These are phyloP conservation scores for Komagataella ulmi DNA, from an alignment of 805 yeast genomes.

Conservation along the genomic window DNA sequence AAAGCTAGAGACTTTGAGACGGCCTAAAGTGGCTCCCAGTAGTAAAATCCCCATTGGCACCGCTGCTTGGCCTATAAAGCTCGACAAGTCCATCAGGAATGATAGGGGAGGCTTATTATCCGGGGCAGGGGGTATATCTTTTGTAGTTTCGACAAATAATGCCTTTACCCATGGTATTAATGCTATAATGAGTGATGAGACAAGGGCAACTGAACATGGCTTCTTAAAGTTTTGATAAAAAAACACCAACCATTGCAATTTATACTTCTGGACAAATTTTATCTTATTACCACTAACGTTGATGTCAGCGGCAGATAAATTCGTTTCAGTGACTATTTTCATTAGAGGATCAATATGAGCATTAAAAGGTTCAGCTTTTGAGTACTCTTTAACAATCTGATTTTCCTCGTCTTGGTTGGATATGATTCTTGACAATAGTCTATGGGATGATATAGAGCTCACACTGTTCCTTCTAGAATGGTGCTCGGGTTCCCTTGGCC, in stretches of 20 bases:
- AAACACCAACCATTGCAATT: slow-evolving; percentile 15
- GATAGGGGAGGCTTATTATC: slow-evolving; percentile 41
- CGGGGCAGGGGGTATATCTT: slow-evolving; percentile 24
- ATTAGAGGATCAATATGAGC: slow-evolving; percentile 12
- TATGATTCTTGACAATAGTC: neutral
- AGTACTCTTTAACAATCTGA: slow-evolving; percentile 20
- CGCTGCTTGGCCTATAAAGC: slow-evolving; percentile 36
- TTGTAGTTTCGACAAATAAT: slow-evolving; percentile 22
- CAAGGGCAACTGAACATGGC: slow-evolving; percentile 34
- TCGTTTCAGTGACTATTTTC: slow-evolving; percentile 21
- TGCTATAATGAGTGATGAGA: slow-evolving; percentile 31
- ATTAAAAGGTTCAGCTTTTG: slow-evolving; percentile 19
- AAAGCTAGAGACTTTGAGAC: slow-evolving; percentile 30
- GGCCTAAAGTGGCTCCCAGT: slow-evolving; percentile 39
- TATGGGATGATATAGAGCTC: neutral
- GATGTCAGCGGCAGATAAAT: slow-evolving; percentile 13
- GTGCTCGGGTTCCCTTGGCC: neutral
- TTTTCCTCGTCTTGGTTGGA: slow-evolving; percentile 5
- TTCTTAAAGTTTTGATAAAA: slow-evolving; percentile 30
- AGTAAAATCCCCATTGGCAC: slow-evolving; percentile 42
- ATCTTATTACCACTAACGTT: slow-evolving; percentile 11
- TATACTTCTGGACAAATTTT: slow-evolving; percentile 15
- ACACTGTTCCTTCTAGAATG: neutral
- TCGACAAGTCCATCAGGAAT: slow-evolving; percentile 33
- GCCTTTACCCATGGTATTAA: slow-evolving; percentile 43